phyloP scores from a whole-genome alignment of 352 stramenopile species.

The Elongisporangium prolatum region DNA sequence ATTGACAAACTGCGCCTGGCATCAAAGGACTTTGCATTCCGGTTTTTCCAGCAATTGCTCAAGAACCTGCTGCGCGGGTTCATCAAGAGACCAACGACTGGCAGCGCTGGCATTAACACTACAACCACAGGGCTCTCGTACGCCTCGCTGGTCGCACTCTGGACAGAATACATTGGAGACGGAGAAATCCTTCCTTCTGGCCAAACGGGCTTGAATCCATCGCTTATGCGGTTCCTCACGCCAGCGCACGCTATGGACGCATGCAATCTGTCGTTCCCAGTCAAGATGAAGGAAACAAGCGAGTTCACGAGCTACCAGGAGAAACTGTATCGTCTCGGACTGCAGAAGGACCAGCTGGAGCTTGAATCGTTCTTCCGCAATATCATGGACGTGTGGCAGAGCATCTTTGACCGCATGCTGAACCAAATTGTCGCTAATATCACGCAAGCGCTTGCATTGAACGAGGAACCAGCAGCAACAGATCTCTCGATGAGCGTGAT shows the following conservation, averaged over 20 bases:
- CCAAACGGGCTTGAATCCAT: background rate
- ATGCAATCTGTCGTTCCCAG: constrained; percentile 35
- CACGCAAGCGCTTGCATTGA: constrained; percentile 14
- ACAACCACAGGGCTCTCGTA: constrained; percentile 20
- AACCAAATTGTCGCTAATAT: constrained; percentile 11
- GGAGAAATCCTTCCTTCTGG: constrained; percentile 19
- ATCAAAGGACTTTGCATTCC: constrained; percentile 52
- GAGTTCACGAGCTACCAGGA: constrained; percentile 32
- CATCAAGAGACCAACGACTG: constrained; percentile 22
- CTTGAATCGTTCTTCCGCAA: constrained; percentile 34
- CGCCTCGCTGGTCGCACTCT: constrained; percentile 36
- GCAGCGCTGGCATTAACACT: background rate
- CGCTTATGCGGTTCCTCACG: constrained; percentile 14
- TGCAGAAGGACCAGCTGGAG: constrained; percentile 38
- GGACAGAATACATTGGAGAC: constrained; percentile 69
- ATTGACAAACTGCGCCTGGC: constrained; percentile 30
- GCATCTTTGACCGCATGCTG: constrained; percentile 23
- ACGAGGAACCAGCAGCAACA: background rate
- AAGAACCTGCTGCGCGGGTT: constrained; percentile 37
- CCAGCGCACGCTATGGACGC: constrained; percentile 31
- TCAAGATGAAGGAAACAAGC: constrained; percentile 26
- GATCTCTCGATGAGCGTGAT: background rate
- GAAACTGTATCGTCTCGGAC: constrained; percentile 26
- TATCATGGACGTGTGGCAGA: constrained; percentile 40
- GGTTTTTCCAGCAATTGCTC: constrained; percentile 51